Base-by-base conservation (phyloP, 139 green algal genomes). In the Micromonas pusilla region DNA sequence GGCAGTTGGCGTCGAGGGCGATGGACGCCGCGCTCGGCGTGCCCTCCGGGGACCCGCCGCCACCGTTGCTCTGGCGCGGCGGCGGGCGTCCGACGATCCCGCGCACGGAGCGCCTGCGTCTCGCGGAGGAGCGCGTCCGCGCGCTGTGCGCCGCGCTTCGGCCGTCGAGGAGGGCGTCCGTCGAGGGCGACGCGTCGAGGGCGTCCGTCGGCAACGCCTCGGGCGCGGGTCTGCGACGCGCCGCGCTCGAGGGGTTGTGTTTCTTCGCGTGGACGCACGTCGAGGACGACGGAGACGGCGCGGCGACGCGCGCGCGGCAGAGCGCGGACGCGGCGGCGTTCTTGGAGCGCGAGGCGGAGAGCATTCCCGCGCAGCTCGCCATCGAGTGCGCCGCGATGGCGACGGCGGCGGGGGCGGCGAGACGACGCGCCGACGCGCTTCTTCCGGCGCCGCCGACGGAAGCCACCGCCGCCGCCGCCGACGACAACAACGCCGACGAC, bases 1-100 rank as follows among this genome's bases (percentile, higher is more conserved):
- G 28, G 21, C 32, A 63, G 34, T 4, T 63, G 3, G 70, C 45
- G 20, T 26, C 39, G 3, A 16, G 39, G 30, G 3, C 21, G 5
- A 33, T 76, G 3, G 34, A 68, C 38, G 31, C 25, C n/a, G 57
- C 54, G 31, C 52, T 88, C 5, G 87, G 83, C 20, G 70, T 91
- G 25, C 73, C 32, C 6, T 67, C 80, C 6, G 68, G 37, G 3
- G 30, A 70, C 0, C 64, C 85, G 32, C 67, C 81, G 67, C 91
- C 91, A 81, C 88, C 89, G 2, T 80, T 93, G 74, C 81, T 94
- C 23, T 97, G 93, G 93, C 76, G 81, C n/a, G 64, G 83, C 1
- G 90, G 79, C 13, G 93, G 93, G 19, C 85, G 89, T 52, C 91
- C 93, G 21, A 68, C 82, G 36, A 78, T 94, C n/a, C 90, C 91